phyloP scores from a whole-genome alignment of 129 eudicot genomes.

The Pulicaria dysenterica region DNA sequence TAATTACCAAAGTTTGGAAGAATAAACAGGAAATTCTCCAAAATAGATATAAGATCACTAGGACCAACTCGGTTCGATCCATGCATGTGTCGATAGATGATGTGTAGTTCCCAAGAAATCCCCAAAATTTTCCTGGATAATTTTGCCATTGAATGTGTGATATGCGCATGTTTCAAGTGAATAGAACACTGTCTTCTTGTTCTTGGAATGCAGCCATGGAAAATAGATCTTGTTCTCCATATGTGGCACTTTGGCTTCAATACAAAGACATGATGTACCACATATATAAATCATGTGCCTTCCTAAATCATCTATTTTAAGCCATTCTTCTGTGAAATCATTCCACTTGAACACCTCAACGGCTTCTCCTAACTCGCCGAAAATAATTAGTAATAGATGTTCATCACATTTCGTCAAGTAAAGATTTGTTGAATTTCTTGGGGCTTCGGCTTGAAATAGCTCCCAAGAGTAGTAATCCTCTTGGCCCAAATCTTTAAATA shows the following conservation, averaged over 20 bases:
- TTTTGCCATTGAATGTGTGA: conserved; percentile 9
- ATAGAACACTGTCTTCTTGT: conserved; percentile 18
- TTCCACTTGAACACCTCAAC: conserved; percentile 26
- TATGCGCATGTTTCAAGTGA: conserved; percentile 29
- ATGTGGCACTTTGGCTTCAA: background rate
- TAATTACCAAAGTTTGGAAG: too few species aligned
- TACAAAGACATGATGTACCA: background rate
- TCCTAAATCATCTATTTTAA: conserved; percentile 13
- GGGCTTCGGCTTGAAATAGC: background rate
- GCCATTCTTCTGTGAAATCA: background rate
- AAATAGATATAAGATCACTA: too few species aligned
- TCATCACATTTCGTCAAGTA: background rate
- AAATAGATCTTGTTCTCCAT: conserved; percentile 32
- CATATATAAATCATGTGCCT: conserved; percentile 18
- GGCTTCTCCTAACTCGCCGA: conserved; percentile 1
- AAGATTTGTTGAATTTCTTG: background rate
- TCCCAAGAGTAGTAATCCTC: background rate
- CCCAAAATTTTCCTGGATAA: background rate
- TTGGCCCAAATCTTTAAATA: background rate
- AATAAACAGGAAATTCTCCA: too few species aligned
- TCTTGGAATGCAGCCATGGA: conserved; percentile 5
- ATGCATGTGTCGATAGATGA: background rate
- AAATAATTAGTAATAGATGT: background rate
- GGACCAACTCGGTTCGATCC: conserved; percentile 11
- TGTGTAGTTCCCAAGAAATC: background rate